Evolutionary conservation across 2,329 filamentous ascomycete species (phyloP).

Genomic region (Sclerotinia borealis): DNA sequence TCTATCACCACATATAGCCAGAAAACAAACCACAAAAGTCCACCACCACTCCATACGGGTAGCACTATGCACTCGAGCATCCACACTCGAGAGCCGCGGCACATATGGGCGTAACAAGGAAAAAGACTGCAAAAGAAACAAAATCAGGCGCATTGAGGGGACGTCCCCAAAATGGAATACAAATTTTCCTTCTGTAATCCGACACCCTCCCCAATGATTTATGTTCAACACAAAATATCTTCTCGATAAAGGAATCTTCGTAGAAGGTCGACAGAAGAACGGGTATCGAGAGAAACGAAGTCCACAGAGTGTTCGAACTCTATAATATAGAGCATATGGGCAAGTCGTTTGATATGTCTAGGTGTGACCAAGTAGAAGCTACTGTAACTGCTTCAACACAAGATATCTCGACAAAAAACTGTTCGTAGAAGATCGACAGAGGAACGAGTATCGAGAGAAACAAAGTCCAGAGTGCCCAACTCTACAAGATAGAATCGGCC

Average conservation of each 20-base stretch:
- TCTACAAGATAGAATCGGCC: neutral
- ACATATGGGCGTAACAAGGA: neutral
- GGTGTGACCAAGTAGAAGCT: neutral
- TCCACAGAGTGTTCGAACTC: neutral
- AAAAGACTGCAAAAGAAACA: neutral
- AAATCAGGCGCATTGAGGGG: neutral
- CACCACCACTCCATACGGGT: neutral
- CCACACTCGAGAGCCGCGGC: neutral
- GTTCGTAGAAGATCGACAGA: neutral
- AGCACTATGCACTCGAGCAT: neutral
- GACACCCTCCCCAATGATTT: neutral
- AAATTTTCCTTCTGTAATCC: neutral
- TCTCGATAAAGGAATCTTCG: neutral
- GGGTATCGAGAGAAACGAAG: neutral
- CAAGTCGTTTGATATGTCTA: neutral
- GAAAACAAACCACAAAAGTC: neutral
- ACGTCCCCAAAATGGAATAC: neutral
- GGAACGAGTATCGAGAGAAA: neutral
- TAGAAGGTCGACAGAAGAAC: neutral
- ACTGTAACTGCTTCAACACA: too few relatives aligned
- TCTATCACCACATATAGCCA: too few relatives aligned
- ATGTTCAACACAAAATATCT: neutral
- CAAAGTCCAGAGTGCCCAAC: neutral
- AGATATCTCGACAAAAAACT: neutral
- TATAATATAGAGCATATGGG: neutral